These are phyloP conservation scores for Pseudopithomyces maydicus DNA, from an alignment of 2,329 filamentous ascomycete species.

Conservation along the genomic window DNA sequence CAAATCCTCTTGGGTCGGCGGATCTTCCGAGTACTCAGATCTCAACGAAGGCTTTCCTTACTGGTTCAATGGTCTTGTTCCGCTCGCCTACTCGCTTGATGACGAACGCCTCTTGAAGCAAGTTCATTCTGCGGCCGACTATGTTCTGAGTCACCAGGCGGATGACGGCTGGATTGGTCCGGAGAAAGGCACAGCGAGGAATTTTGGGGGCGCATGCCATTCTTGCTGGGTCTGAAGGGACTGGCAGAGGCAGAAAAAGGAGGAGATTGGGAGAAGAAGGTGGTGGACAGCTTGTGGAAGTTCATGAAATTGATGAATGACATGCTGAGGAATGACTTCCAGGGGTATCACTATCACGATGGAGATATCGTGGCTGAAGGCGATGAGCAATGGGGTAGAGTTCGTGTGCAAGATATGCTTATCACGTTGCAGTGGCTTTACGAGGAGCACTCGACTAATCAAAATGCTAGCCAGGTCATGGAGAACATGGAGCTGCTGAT, in stretches of 20 bases:
- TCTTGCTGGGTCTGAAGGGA: constrained; percentile 58
- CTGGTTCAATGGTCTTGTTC: constrained; percentile 64
- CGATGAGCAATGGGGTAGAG: constrained; percentile 3
- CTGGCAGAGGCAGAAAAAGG: constrained; percentile 54
- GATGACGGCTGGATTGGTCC: constrained; percentile 65
- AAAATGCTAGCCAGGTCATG: constrained; percentile 36
- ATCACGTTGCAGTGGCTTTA: constrained; percentile 56
- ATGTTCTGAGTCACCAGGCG: constrained; percentile 55
- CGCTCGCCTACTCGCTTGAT: constrained; percentile 58
- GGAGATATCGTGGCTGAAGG: constrained; percentile 1
- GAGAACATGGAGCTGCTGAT: constrained; percentile 53
- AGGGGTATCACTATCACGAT: constrained; percentile 39
- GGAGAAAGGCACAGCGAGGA: constrained; percentile 53
- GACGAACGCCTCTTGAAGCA: constrained; percentile 58
- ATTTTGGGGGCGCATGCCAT: constrained; percentile 60
- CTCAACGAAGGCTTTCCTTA: constrained; percentile 63
- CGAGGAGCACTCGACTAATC: constrained; percentile 35
- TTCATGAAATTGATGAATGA: constrained; percentile 57
- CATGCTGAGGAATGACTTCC: constrained; percentile 61
- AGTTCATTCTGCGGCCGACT: constrained; percentile 51
- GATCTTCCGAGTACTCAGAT: constrained; percentile 56
- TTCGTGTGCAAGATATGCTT: constrained; percentile 48
- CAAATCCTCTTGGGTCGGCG: constrained; percentile 58
- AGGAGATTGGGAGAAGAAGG: constrained; percentile 45
- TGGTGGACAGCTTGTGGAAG: constrained; percentile 56